Evolutionary conservation across 257 asterid species (phyloP).

Genomic region (Lycium ferocissimum): DNA sequence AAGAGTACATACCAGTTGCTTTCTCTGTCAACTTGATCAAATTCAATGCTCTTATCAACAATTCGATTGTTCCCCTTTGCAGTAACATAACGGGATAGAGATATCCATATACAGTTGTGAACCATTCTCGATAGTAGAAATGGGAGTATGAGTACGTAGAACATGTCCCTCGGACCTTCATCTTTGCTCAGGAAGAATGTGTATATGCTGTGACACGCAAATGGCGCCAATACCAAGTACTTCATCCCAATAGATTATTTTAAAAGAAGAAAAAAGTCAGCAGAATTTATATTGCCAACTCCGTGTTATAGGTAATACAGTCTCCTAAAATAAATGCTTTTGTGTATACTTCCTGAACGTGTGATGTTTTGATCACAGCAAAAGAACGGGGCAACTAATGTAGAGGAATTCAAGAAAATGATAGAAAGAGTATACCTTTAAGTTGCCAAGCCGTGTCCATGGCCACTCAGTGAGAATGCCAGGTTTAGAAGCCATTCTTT

Average conservation of each 20-base stretch:
- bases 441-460: too few relatives aligned
- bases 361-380: too few relatives aligned
- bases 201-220: not conserved
- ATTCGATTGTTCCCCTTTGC: conserved; percentile 48
- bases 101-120: not conserved
- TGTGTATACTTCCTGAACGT: too few relatives aligned
- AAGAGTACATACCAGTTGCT: conserved; percentile 54
- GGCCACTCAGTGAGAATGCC: too few relatives aligned
- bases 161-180: not conserved
- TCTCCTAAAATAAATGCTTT: too few relatives aligned
- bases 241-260: not conserved
- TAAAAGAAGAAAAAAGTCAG: too few relatives aligned
- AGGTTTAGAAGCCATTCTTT: not conserved
- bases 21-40: conserved; percentile 82
- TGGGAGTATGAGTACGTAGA: not conserved
- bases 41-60: conserved; percentile 65
- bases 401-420: too few relatives aligned
- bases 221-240: not conserved
- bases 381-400: too few relatives aligned
- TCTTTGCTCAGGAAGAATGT: not conserved
- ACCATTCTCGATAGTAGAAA: not conserved
- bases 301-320: too few relatives aligned
- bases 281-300: too few relatives aligned
- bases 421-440: too few relatives aligned
- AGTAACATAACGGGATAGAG: not conserved